phyloP scores from a whole-genome alignment of 768 basidiomycete species.

The Lactarius evosmus region DNA sequence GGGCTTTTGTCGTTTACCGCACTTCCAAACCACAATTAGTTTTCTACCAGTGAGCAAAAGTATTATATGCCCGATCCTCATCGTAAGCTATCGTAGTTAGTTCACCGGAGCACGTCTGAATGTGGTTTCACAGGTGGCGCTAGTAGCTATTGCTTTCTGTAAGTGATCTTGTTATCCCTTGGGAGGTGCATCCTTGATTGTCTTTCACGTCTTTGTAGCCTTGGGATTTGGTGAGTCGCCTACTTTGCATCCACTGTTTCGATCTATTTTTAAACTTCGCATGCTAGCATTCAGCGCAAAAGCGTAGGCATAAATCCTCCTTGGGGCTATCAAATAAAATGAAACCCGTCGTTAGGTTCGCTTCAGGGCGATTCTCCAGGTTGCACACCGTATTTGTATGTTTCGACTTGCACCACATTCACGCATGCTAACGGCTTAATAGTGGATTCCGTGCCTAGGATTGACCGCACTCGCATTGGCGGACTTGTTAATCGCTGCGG shows the following conservation, averaged over 20 bases:
- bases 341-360: not conserved
- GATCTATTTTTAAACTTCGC: not conserved
- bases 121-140: not conserved
- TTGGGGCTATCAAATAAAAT: not conserved
- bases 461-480: not conserved
- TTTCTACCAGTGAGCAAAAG: too few species aligned
- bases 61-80: too few species aligned
- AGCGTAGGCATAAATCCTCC: not conserved
- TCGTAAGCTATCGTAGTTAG: too few species aligned
- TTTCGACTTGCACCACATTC: not conserved
- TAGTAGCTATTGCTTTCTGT: not conserved
- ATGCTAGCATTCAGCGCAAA: not conserved
- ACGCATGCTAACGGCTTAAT: not conserved
- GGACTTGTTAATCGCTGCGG: not conserved
- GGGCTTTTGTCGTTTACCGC: too few species aligned
- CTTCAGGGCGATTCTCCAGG: too few species aligned
- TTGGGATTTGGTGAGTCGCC: not conserved
- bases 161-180: not conserved
- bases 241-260: too few species aligned
- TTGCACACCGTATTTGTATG: not conserved
- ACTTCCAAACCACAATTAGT: too few species aligned
- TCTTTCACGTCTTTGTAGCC: not conserved
- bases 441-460: not conserved
- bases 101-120: not conserved
- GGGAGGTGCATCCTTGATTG: not conserved